phyloP scores from a whole-genome alignment of 768 basidiomycete species.

The Leccinum aurantiacum region DNA sequence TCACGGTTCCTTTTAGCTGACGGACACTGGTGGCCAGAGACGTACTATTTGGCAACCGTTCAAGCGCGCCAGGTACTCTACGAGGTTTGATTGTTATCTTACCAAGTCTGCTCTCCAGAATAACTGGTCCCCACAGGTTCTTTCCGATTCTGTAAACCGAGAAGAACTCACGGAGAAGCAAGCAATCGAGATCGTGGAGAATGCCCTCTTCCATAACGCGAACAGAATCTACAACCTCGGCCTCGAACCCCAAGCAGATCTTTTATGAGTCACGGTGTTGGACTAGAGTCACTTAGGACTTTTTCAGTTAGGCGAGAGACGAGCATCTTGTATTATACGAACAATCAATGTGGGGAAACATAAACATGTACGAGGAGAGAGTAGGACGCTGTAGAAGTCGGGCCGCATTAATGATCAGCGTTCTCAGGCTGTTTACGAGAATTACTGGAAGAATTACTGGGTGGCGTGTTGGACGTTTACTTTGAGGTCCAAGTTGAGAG shows the following conservation, averaged over 20 bases:
- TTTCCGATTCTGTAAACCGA: conserved; percentile 46
- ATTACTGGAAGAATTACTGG: no score
- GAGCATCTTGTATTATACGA: neutral
- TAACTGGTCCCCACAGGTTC: conserved; percentile 56
- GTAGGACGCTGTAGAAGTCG: no score
- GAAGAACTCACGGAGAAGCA: conserved; percentile 55
- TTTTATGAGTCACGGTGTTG: conserved; percentile 2
- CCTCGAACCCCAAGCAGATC: conserved; percentile 34
- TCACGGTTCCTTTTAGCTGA: conserved; percentile 17
- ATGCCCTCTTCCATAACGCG: conserved; percentile 65
- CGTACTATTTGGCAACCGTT: conserved; percentile 63
- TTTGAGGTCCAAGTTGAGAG: no score
- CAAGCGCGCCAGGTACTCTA: conserved; percentile 66
- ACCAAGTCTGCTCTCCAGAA: conserved; percentile 31
- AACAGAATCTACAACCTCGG: conserved; percentile 61
- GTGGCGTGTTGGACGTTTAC: no score
- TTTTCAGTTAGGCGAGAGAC: neutral
- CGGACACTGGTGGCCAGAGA: conserved; percentile 65
- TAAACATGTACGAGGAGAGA: no score
- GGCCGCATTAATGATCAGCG: no score
- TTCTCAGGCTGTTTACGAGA: no score
- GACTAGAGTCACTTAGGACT: neutral
- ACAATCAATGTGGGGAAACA: neutral
- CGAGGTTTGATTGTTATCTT: conserved; percentile 40
- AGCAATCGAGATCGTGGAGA: conserved; percentile 53